phyloP scores from a whole-genome alignment of 1,139 yeast species.

The Suhomyces coccinellae region DNA sequence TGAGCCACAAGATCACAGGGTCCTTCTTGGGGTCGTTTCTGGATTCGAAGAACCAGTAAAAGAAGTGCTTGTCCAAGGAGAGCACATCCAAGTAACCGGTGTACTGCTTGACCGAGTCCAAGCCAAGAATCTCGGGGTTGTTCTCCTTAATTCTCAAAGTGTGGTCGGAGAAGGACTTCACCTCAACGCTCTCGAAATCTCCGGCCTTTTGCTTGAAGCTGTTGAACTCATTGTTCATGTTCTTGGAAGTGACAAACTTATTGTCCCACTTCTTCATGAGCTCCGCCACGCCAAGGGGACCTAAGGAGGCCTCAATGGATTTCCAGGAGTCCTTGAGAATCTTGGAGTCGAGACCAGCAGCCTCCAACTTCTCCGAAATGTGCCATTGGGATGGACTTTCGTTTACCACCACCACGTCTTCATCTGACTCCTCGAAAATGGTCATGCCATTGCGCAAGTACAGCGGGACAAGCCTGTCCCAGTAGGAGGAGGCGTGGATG shows the following conservation, averaged over 20 bases:
- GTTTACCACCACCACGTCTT: slow-evolving; percentile 10
- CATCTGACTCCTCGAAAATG: background rate
- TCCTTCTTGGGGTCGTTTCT: slow-evolving; percentile 50
- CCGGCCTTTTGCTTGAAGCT: slow-evolving; percentile 9
- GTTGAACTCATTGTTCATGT: slow-evolving; percentile 17
- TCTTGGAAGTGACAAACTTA: slow-evolving; percentile 10
- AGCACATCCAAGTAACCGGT: slow-evolving; percentile 64
- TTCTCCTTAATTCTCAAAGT: slow-evolving; percentile 42
- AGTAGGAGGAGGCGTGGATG: slow-evolving; percentile 5
- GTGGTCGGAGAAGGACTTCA: slow-evolving; percentile 32
- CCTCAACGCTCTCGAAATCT: slow-evolving; percentile 12
- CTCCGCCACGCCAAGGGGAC: slow-evolving; percentile 19
- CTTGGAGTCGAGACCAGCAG: background rate
- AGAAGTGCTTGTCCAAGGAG: slow-evolving; percentile 66
- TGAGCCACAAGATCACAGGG: slow-evolving; percentile 69
- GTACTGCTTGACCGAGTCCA: slow-evolving; percentile 61
- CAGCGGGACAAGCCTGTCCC: slow-evolving; percentile 8
- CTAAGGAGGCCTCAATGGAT: slow-evolving; percentile 21
- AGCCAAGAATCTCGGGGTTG: slow-evolving; percentile 45
- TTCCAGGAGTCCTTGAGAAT: slow-evolving; percentile 27
- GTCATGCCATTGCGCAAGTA: background rate
- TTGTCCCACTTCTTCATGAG: slow-evolving; percentile 23
- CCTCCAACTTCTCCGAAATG: background rate
- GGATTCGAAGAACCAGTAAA: slow-evolving; percentile 76
- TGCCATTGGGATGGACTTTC: slow-evolving; percentile 2